These are phyloP conservation scores for Leptodermis oblonga DNA, from an alignment of 257 asterid species.

Conservation along the genomic window DNA sequence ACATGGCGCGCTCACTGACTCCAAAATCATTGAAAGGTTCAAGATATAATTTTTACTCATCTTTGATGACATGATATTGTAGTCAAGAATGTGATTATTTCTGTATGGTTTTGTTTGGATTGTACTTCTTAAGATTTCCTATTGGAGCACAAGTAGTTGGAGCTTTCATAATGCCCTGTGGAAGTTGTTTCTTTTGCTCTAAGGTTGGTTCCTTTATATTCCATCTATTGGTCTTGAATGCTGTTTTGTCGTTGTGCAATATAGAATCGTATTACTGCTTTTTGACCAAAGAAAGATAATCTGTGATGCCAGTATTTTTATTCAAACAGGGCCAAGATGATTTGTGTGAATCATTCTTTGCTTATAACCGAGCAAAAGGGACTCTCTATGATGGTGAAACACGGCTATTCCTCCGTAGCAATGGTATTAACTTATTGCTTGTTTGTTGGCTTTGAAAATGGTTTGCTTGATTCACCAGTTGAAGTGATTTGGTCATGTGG, in stretches of 20 bases:
- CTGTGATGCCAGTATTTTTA: constrained; percentile 17
- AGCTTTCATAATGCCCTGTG: constrained; percentile 99
- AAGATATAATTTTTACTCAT: constrained; percentile 1
- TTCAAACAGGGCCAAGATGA: constrained; percentile 94
- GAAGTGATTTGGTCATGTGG: neutral
- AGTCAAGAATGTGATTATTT: neutral
- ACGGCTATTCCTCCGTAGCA: constrained; percentile 75
- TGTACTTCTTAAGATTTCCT: constrained; percentile 48
- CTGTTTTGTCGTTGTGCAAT: neutral
- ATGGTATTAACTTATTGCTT: constrained; percentile 37
- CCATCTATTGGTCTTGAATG: neutral
- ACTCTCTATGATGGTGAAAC: constrained; percentile 98
- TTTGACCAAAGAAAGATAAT: neutral
- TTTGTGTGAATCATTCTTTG: constrained; percentile 85
- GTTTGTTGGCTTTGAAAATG: neutral
- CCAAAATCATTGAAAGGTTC: constrained; percentile 63
- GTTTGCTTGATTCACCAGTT: neutral
- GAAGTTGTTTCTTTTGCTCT: constrained; percentile 88
- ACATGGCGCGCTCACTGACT: constrained; percentile 77
- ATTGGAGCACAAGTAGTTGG: constrained; percentile 88
- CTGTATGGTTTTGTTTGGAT: neutral
- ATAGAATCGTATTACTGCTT: neutral
- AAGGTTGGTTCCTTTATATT: constrained; percentile 36
- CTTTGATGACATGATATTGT: neutral
- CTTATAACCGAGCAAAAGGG: constrained; percentile 94